Conservation (phyloP, 2,329 filamentous ascomycete genomes). For the Claviceps sp. region DNA sequence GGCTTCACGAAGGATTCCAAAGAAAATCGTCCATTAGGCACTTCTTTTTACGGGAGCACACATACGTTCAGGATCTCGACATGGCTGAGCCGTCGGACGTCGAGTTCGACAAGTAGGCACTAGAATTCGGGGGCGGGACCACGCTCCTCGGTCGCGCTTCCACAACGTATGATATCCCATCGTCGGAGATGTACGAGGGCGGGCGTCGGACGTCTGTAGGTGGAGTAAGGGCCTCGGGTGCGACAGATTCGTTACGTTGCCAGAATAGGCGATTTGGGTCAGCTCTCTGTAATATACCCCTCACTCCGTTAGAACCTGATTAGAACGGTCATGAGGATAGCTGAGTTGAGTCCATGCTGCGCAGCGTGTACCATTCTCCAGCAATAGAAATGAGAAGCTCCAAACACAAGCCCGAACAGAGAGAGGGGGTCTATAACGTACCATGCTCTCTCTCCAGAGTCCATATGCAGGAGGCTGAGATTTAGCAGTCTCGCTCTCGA, state of each 20-base stretch:
- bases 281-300: constrained; percentile 38
- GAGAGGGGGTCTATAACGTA: constrained; percentile 34
- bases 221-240: constrained; percentile 8
- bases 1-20: too few relatives aligned
- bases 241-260: constrained; percentile 46
- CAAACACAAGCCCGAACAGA: too few relatives aligned
- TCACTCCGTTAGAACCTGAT: too few relatives aligned
- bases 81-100: not conserved
- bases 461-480: constrained; percentile 72
- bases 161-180: constrained; percentile 59
- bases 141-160: constrained; percentile 49
- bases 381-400: not conserved
- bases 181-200: constrained; percentile 64
- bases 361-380: not conserved
- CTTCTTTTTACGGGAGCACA: not conserved
- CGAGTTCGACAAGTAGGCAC: not conserved
- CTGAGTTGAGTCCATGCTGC: too few relatives aligned
- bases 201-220: constrained; percentile 34
- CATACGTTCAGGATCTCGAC: not conserved
- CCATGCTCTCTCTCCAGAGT: constrained; percentile 69
- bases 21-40: not conserved
- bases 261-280: constrained; percentile 73
- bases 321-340: too few relatives aligned
- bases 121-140: constrained; percentile 32
- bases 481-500: constrained; percentile 41